Evolutionary conservation across 2,329 filamentous ascomycete genomes (phyloP).

Genomic region (Huntiella savannae): DNA sequence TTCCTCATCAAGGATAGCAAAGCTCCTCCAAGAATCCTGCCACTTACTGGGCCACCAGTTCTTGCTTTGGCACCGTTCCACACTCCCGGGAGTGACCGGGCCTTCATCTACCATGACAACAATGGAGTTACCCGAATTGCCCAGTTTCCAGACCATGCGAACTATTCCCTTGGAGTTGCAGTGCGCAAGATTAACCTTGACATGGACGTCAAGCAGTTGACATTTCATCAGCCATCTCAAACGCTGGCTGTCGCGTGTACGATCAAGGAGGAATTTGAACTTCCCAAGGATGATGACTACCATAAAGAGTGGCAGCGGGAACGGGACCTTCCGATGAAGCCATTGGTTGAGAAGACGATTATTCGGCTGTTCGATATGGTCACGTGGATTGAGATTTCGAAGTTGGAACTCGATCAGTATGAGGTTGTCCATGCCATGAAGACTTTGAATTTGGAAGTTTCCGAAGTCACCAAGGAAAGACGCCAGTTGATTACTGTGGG

Average conservation of each 20-base stretch:
- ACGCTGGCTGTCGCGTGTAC: constrained; percentile 64
- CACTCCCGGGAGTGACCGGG: constrained; percentile 55
- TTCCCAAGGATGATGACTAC: constrained; percentile 72
- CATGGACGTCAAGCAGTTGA: constrained; percentile 50
- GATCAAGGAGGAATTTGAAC: constrained; percentile 49
- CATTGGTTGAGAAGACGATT: constrained; percentile 49
- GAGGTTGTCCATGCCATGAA: constrained; percentile 70
- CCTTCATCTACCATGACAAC: constrained; percentile 65
- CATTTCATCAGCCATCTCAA: constrained; percentile 56
- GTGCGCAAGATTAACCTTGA: constrained; percentile 52
- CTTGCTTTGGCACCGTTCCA: constrained; percentile 59
- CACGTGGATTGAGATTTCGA: constrained; percentile 64
- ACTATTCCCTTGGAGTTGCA: constrained; percentile 58
- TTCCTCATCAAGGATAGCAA: constrained; percentile 72
- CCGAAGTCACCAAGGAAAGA: constrained; percentile 75
- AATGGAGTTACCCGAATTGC: constrained; percentile 56
- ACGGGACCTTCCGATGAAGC: constrained; percentile 35
- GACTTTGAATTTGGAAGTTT: constrained; percentile 70
- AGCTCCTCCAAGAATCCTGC: constrained; percentile 55
- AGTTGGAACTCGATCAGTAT: constrained; percentile 48
- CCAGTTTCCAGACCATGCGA: constrained; percentile 44
- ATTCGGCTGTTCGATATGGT: constrained; percentile 63
- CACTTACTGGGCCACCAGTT: constrained; percentile 48
- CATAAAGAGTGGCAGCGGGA: constrained; percentile 67
- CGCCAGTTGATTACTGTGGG: constrained; percentile 69